phyloP scores from a whole-genome alignment of 1,139 yeast genomes.

The Hyphopichia burtonii region DNA sequence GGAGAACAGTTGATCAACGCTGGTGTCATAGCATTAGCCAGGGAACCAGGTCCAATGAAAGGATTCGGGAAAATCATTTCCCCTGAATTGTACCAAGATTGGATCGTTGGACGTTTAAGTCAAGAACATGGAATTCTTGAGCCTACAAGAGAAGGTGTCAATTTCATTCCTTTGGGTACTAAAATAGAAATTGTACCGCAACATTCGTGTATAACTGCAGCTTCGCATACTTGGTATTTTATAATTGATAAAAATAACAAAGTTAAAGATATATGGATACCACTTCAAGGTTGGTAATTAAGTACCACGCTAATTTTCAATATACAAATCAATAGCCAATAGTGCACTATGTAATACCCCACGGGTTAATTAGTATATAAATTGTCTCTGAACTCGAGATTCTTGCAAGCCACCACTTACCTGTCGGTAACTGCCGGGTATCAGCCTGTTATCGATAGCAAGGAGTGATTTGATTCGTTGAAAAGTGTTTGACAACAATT shows the following conservation, averaged over 20 bases:
- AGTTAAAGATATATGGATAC: slow-evolving; percentile 70
- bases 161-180: slow-evolving; percentile 53
- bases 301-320: too few species aligned
- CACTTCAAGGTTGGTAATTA: slow-evolving; percentile 56
- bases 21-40: slow-evolving; percentile 68
- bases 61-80: slow-evolving; percentile 48
- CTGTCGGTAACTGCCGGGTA: too few species aligned
- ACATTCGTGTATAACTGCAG: slow-evolving; percentile 74
- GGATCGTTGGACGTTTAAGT: slow-evolving; percentile 58
- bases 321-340: too few species aligned
- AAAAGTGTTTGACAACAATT: too few species aligned
- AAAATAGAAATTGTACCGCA: slow-evolving; percentile 62
- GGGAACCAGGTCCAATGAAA: slow-evolving; percentile 55
- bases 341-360: too few species aligned
- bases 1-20: slow-evolving; percentile 71
- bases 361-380: too few species aligned
- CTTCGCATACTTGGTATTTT: slow-evolving; percentile 59
- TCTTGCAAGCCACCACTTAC: too few species aligned
- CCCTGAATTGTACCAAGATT: slow-evolving; percentile 39
- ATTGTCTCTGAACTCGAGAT: too few species aligned
- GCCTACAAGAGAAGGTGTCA: slow-evolving; percentile 25
- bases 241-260: slow-evolving; percentile 48
- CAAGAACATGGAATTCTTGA: slow-evolving; percentile 66
- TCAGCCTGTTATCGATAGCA: too few species aligned
- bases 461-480: too few species aligned